A percentile compares a stretch with the other conserved stretches of the same genome.
These are phyloP conservation scores for Meyerozyma smithsonii DNA, from an alignment of 1,139 yeast genomes.

Conservation along the genomic window DNA sequence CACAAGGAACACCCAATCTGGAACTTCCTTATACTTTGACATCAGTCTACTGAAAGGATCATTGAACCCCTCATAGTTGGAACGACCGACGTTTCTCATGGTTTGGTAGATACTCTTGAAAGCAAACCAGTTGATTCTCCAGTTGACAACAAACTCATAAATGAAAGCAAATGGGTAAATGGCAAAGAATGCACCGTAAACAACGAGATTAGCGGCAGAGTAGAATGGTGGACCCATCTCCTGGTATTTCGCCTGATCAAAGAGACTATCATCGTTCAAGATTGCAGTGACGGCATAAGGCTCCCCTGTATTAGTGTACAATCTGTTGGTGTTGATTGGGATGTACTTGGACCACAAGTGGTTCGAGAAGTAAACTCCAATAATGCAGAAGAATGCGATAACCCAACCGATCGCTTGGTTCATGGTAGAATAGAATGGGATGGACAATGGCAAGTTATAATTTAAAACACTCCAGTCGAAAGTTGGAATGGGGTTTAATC, in stretches of 20 bases:
- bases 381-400: conserved; percentile 35
- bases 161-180: conserved; percentile 46
- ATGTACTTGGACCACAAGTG: conserved; percentile 47
- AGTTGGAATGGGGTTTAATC: conserved; percentile 50
- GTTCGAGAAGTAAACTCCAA: conserved; percentile 48
- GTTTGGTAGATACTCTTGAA: conserved; percentile 2
- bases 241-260: conserved; percentile 38
- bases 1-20: conserved; percentile 13
- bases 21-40: conserved; percentile 15
- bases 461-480: conserved; percentile 45
- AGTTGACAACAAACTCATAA: conserved; percentile 9
- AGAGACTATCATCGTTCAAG: conserved; percentile 30
- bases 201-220: conserved; percentile 37
- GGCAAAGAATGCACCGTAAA: conserved; percentile 55
- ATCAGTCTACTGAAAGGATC: conserved; percentile 15
- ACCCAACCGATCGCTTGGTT: conserved; percentile 41
- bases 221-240: conserved; percentile 37
- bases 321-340: conserved; percentile 48
- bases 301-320: conserved; percentile 46
- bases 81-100: conserved; percentile 9
- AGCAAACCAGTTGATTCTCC: conserved; percentile 14
- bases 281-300: conserved; percentile 37
- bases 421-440: conserved; percentile 44
- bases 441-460: conserved; percentile 21
- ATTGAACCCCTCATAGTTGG: conserved; percentile 15